Evolutionary conservation across 495 filamentous ascomycete species (phyloP).

Genomic region (Penicillium turbatum): DNA sequence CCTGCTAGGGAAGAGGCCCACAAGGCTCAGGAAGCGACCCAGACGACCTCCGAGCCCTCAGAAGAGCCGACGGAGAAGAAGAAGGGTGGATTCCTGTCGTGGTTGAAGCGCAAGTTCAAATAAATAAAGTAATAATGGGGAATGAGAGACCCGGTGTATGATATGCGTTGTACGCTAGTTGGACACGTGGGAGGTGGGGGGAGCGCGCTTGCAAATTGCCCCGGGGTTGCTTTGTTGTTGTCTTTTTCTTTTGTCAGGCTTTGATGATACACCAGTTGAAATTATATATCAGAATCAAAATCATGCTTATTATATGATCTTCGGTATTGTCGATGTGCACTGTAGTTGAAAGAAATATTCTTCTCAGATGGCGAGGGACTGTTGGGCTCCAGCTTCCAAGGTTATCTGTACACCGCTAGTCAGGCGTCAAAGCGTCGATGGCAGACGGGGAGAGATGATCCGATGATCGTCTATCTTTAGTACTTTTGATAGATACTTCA

Average conservation of each 20-base stretch:
- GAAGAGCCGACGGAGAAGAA: slow-evolving; percentile 20
- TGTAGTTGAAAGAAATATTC: neutral
- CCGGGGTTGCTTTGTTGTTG: slow-evolving; percentile 4
- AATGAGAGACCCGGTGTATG: slow-evolving; percentile 21
- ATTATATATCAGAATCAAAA: slow-evolving; percentile 24
- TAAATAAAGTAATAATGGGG: slow-evolving; percentile 9
- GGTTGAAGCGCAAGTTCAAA: slow-evolving; percentile 33
- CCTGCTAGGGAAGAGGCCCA: slow-evolving; percentile 7
- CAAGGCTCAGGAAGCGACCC: slow-evolving; percentile 13
- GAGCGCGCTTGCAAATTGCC: neutral
- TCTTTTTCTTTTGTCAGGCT: slow-evolving; percentile 10
- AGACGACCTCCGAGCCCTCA: slow-evolving; percentile 9
- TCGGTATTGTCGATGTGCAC: neutral
- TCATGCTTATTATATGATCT: slow-evolving; percentile 19
- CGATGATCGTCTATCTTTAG: neutral
- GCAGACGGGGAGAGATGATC: neutral
- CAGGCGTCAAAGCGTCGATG: slow-evolving; percentile 10
- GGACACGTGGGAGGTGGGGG: neutral
- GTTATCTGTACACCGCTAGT: slow-evolving; percentile 21
- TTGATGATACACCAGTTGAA: slow-evolving; percentile 33
- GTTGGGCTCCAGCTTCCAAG: neutral
- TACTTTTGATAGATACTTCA: no score
- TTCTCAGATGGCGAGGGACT: neutral
- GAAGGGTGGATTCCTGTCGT: slow-evolving; percentile 29
- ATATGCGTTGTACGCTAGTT: slow-evolving; percentile 16